Evolutionary conservation across 176 grass and related monocot genomes (phyloP), one percentile per base, ranked within the genome.

Genomic region (Paspalum vaginatum): DNA sequence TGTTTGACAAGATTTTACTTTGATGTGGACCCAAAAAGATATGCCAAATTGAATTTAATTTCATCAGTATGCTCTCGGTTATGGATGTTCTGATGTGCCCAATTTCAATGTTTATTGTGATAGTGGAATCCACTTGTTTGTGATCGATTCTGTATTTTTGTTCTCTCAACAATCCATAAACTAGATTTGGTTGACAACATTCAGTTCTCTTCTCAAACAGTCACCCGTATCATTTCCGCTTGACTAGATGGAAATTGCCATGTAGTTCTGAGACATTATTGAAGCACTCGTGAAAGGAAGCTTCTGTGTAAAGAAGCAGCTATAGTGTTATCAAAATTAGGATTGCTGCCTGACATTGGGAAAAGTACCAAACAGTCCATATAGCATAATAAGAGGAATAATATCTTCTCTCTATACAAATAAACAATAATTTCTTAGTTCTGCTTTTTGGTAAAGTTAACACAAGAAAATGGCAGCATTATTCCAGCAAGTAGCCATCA

Each of bases 1-100:
- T 66, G 4, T n/a, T 86, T 86, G 9, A 16, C 11, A 24, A 74
- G 37, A 46, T 65, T 58, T 16, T 46, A 14, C 49, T 52, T 67
- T 42, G 11, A 52, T 41, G 59, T 61, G 2, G 15, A 62, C 40
- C 47, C 48, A 40, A 25, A 48, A 77, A 8, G 41, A 32, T 52
- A 43, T 78, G 18, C 13, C 40, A 72, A 49, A 70, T 46, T 39
- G 39, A 18, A 38, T 85, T 22, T 25, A 53, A 16, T 45, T 79
- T 44, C 42, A 51, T 65, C 9, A 40, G 17, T 80, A 39, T 54
- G 24, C 68, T 40, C 21, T 49, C 42, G 5, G 16, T 78, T 78
- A 70, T 70, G 13, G 45, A 41, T 26, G 44, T 26, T 70, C 45
- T 27, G 32, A 41, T 21, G 2, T 1, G 4, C 49, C 51, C 4